Base-by-base conservation (phyloP, 1,139 yeast species). In the Lodderomyces metapsilosis region DNA sequence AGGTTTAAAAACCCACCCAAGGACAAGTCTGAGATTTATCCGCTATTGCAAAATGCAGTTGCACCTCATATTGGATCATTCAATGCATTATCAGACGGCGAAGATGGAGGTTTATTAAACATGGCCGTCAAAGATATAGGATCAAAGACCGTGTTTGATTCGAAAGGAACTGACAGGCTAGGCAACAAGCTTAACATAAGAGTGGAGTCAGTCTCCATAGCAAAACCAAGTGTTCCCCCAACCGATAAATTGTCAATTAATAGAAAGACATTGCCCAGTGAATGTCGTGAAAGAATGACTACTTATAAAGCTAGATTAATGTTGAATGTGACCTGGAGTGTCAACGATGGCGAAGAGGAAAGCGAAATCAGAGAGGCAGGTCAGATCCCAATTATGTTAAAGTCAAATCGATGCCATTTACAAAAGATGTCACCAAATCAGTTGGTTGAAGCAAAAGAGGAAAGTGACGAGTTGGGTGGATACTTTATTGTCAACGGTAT, bases 401-500 rank as follows among this genome's bases (percentile, higher is more conserved):
- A 83, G 55, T 76, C 94, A 36, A 89, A 91, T 62, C 77, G 96
- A 65, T 92, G 99, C 63, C 97, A 92, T 62, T 73, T 92, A 51
- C 86, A 88, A 58, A 83, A 82, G 44, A 59, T 88, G 64, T 77
- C 94, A 1, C 98, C 98, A 15, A 74, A 79, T 31, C 88, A 89
- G 53, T 71, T 94, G 52, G 94, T 92, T 12, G 67, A 75, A 18
- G 75, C 72, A 44, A 84, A 84, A 59, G 99, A 92, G 66, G 98
- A 94, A 64, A 78, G 89, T 34, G 98, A 94, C 61, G 99, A 92
- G 62, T 70, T 89, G 48, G 98, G 99, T 48, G 99, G 98, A 27
- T 92, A 92, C 64, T 92, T 94, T 62, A 80, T 92, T 52, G 92
- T 92, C 45, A 92, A 92, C 61, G 99, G 98, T 72, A 89, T 91